Conservation (phyloP, 2,329 filamentous ascomycete species). For the Akanthomyces uredinophilus region DNA sequence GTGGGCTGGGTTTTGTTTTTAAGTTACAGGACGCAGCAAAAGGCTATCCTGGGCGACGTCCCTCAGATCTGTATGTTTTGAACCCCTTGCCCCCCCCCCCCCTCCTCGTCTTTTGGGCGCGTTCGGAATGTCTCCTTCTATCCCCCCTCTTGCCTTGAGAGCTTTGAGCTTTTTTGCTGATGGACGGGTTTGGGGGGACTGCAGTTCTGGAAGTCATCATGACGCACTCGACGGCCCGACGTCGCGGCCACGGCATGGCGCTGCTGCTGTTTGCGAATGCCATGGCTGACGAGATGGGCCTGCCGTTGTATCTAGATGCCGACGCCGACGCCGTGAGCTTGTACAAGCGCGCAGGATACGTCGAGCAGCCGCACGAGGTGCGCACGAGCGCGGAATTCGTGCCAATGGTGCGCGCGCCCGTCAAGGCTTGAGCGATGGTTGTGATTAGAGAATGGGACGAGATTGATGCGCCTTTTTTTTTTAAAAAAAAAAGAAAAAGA, state of each 20-base stretch:
- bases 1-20: no score
- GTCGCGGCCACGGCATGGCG: constrained; percentile 16
- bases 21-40: constrained; percentile 18
- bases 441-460: no score
- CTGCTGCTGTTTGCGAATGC: constrained; percentile 10
- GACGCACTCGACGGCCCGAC: constrained; percentile 17
- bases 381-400: constrained; percentile 14
- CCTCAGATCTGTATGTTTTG: constrained; percentile 19
- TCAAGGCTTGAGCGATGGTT: background rate
- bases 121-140: no score
- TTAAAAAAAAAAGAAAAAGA: no score
- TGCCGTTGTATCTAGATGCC: constrained; percentile 18
- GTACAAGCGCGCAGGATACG: constrained; percentile 18
- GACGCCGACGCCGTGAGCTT: constrained; percentile 15
- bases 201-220: constrained; percentile 19
- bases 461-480: no score
- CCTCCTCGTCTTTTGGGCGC: no score
- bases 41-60: constrained; percentile 14
- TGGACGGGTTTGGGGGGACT: no score
- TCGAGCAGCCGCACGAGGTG: constrained; percentile 2
- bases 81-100: no score
- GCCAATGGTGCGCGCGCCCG: constrained; percentile 17
- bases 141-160: no score
- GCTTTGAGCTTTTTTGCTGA: no score
- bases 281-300: constrained; percentile 15